A percentile compares a stretch with the other conserved stretches of the same genome.
phyloP scores from a whole-genome alignment of 2,329 filamentous ascomycete genomes.

The Ceratocystis diversiconidia region DNA sequence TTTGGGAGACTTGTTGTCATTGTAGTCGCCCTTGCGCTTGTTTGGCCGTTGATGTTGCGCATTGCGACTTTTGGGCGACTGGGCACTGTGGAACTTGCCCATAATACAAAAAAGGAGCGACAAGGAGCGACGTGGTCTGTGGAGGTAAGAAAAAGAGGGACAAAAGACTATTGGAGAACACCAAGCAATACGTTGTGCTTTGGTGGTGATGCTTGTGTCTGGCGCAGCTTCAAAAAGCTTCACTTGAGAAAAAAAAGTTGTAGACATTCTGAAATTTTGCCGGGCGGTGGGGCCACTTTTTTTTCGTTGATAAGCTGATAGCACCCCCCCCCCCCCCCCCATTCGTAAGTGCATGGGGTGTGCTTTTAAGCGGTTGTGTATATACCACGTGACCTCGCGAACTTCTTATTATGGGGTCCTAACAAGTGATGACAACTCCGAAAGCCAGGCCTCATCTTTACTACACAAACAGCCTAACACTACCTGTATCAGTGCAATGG shows the following conservation, averaged over 20 bases:
- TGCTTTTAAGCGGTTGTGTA: not conserved
- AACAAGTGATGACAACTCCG: not conserved
- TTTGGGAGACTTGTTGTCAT: constrained; percentile 16
- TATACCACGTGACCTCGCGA: constrained; percentile 10
- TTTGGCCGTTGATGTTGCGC: constrained; percentile 14
- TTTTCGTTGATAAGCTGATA: constrained; percentile 14
- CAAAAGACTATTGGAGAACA: not conserved
- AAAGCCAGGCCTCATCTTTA: not conserved
- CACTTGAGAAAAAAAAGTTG: not conserved
- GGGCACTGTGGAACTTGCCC: constrained; percentile 17
- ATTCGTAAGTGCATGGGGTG: not conserved
- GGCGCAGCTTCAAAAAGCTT: constrained; percentile 6
- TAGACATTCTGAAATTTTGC: constrained; percentile 15
- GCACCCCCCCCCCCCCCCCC: constrained; percentile 6
- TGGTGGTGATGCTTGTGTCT: not conserved
- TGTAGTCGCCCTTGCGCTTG: constrained; percentile 17
- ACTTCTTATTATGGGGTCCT: not conserved
- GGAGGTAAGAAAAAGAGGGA: not conserved
- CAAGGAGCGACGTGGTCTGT: not conserved
- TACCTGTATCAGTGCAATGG: not conserved
- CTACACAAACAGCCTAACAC: not conserved
- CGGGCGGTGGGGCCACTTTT: constrained; percentile 16
- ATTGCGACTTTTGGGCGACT: constrained; percentile 20
- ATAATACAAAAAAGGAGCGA: constrained; percentile 4
- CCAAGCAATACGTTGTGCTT: not conserved